phyloP scores from a whole-genome alignment of 2,329 filamentous ascomycete genomes.

The Periconia sp. region DNA sequence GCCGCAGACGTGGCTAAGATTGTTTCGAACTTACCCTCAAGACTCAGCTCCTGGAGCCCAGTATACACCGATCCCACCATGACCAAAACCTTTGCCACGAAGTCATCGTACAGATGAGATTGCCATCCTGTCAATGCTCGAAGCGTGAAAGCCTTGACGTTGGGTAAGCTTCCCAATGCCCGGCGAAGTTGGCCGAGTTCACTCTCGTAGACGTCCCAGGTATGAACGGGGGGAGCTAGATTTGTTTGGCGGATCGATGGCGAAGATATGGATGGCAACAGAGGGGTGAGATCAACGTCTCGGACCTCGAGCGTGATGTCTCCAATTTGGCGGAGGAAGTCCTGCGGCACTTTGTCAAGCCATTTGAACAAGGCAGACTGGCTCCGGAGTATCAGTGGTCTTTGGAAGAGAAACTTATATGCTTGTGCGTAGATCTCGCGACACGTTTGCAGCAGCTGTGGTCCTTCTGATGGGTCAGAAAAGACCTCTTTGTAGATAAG shows the following conservation, averaged over 20 bases:
- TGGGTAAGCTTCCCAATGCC: slow-evolving; percentile 22
- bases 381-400: slow-evolving; percentile 30
- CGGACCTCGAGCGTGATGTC: slow-evolving; percentile 29
- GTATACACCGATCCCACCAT: slow-evolving; percentile 22
- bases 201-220: slow-evolving; percentile 32
- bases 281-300: slow-evolving; percentile 35
- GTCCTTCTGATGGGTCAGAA: slow-evolving; percentile 17
- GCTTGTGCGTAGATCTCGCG: slow-evolving; percentile 34
- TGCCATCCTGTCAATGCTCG: slow-evolving; percentile 19
- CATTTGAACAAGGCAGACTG: slow-evolving; percentile 29
- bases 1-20: no score
- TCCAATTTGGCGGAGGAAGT: slow-evolving; percentile 23
- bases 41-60: slow-evolving; percentile 19
- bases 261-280: slow-evolving; percentile 15
- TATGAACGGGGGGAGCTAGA: slow-evolving; percentile 16
- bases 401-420: slow-evolving; percentile 36
- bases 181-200: slow-evolving; percentile 23
- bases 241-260: background rate
- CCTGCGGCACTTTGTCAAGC: slow-evolving; percentile 20
- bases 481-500: slow-evolving; percentile 35
- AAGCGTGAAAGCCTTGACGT: slow-evolving; percentile 28
- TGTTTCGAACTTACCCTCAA: no score
- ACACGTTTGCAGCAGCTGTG: slow-evolving; percentile 31
- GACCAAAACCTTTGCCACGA: slow-evolving; percentile 22
- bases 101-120: slow-evolving; percentile 34